These are phyloP conservation scores for Saraca asoca DNA, from an alignment of 331 rosid species.

Conservation along the genomic window DNA sequence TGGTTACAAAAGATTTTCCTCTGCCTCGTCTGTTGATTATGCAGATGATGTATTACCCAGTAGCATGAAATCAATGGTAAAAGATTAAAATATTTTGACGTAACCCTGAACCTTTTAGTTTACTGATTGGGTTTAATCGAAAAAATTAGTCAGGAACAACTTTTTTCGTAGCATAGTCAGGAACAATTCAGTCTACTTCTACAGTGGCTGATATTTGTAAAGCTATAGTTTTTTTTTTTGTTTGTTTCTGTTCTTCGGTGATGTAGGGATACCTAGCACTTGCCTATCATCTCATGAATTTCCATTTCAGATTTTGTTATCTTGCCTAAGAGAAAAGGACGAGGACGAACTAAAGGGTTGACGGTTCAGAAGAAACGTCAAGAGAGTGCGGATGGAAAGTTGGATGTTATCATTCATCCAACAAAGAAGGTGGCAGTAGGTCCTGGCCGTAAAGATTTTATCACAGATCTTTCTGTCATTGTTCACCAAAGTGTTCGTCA, in stretches of 20 bases:
- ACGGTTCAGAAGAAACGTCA: slow-evolving; percentile 39
- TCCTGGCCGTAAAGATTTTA: slow-evolving; percentile 50
- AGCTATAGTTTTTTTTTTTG: too few relatives aligned
- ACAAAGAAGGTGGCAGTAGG: slow-evolving; percentile 46
- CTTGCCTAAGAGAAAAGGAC: slow-evolving; percentile 31
- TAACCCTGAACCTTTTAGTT: too few relatives aligned
- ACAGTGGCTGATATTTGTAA: too few relatives aligned
- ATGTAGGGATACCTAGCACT: slow-evolving; percentile 5
- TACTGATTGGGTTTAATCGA: background rate
- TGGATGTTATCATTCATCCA: slow-evolving; percentile 50
- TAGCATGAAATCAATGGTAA: background rate
- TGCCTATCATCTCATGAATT: background rate
- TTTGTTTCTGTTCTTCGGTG: slow-evolving; percentile 15
- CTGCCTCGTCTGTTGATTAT: too few relatives aligned
- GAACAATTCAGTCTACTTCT: too few relatives aligned
- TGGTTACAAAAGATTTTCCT: too few relatives aligned
- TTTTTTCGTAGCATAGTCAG: too few relatives aligned
- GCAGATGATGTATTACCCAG: background rate
- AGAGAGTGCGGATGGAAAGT: slow-evolving; percentile 47
- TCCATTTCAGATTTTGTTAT: slow-evolving; percentile 28
- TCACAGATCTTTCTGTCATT: slow-evolving; percentile 45
- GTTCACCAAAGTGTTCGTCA: slow-evolving; percentile 42
- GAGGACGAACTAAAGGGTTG: slow-evolving; percentile 42
- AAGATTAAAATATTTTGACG: background rate
- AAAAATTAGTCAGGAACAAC: background rate